phyloP scores from a whole-genome alignment of 164 flowering plant species.

The Liquidambar formosana region DNA sequence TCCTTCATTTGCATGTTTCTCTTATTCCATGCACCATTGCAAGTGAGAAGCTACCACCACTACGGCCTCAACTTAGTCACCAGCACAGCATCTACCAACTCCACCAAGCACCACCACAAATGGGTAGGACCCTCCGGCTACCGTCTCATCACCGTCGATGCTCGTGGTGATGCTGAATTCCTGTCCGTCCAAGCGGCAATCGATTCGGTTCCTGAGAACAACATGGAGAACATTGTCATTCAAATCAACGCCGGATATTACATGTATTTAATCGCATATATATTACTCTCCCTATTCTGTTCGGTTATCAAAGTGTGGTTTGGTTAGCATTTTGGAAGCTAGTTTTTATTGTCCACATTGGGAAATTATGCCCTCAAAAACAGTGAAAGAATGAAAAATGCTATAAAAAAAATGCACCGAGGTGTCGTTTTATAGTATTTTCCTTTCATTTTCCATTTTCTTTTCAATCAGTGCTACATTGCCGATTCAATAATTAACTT shows the following conservation, averaged over 20 bases:
- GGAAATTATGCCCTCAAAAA: too few relatives aligned
- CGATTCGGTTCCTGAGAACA: conserved; percentile 61
- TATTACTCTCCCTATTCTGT: neutral
- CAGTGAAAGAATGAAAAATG: too few relatives aligned
- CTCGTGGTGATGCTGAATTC: conserved; percentile 61
- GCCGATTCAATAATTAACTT: too few relatives aligned
- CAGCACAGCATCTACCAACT: conserved; percentile 5
- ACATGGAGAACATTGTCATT: conserved; percentile 51
- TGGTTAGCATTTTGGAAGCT: too few relatives aligned
- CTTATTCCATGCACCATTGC: conserved; percentile 1
- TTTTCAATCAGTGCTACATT: too few relatives aligned
- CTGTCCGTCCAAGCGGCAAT: conserved; percentile 78
- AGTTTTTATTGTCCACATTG: too few relatives aligned
- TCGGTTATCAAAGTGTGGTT: too few relatives aligned
- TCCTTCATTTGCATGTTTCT: neutral
- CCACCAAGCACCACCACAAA: conserved; percentile 32
- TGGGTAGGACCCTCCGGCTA: conserved; percentile 70
- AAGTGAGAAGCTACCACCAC: neutral
- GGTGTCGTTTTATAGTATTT: too few relatives aligned
- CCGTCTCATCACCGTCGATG: conserved; percentile 60
- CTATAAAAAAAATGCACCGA: too few relatives aligned
- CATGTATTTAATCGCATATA: too few relatives aligned
- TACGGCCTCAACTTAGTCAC: neutral
- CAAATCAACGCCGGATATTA: conserved; percentile 69
- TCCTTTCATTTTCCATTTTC: too few relatives aligned